Evolutionary conservation across 495 filamentous ascomycete genomes (phyloP).

Genomic region (Durotheca rogersii): DNA sequence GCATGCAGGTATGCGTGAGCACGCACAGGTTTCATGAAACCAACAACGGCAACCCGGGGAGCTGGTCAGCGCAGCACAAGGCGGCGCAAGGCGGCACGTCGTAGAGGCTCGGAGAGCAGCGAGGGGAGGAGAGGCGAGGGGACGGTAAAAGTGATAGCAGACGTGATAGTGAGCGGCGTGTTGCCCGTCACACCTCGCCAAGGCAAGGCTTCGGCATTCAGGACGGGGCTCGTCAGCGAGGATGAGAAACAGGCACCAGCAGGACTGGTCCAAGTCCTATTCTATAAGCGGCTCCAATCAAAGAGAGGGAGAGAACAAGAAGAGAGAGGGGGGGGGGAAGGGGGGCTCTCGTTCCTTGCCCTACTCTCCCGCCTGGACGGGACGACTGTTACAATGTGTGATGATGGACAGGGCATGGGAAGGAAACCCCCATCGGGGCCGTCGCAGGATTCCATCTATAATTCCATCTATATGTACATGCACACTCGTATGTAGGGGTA

Average conservation of each 20-base stretch:
- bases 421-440: constrained; percentile 13
- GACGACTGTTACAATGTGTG: constrained; percentile 20
- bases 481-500: no score
- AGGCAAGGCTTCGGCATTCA: constrained; percentile 17
- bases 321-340: no score
- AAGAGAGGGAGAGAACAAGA: no score
- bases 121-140: constrained; percentile 18
- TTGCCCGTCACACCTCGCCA: constrained; percentile 21
- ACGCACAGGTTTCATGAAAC: constrained; percentile 25
- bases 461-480: no score
- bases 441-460: not conserved
- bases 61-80: constrained; percentile 29
- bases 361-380: constrained; percentile 5
- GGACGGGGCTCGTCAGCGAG: constrained; percentile 21
- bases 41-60: constrained; percentile 27
- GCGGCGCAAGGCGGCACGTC: constrained; percentile 29
- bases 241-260: constrained; percentile 24
- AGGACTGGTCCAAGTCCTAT: constrained; percentile 11
- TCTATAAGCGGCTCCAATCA: no score
- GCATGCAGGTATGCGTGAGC: not conserved
- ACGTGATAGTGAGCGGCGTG: constrained; percentile 7
- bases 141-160: constrained; percentile 8
- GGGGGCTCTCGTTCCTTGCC: constrained; percentile 9
- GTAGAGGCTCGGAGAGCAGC: constrained; percentile 15
- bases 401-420: constrained; percentile 13